Evolutionary conservation across 2,329 filamentous ascomycete genomes (phyloP).

Genomic region (Dactylella cylindrospora): DNA sequence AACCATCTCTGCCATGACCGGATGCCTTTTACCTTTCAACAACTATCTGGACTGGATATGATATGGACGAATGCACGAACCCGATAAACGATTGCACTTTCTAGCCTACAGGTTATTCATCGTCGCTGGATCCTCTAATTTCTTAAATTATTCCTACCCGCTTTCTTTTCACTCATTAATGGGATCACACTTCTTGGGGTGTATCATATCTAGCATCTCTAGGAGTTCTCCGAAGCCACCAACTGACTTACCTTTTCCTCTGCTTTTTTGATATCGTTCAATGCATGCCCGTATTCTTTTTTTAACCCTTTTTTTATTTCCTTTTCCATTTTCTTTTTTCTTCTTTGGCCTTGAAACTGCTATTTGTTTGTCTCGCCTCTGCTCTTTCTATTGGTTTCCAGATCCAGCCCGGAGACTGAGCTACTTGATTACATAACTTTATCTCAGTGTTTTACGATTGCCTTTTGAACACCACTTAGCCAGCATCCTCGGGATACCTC

Average conservation of each 20-base stretch:
- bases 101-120: conserved; percentile 41
- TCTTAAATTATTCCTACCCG: conserved; percentile 36
- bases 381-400: conserved; percentile 17
- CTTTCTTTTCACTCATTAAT: conserved; percentile 18
- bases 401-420: conserved; percentile 43
- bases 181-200: conserved; percentile 17
- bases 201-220: conserved; percentile 24
- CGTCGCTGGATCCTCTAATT: conserved; percentile 37
- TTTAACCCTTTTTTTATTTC: conserved; percentile 20
- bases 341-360: conserved; percentile 15
- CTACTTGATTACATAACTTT: conserved; percentile 41
- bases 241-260: conserved; percentile 14
- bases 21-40: conserved; percentile 35
- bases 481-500: conserved; percentile 36
- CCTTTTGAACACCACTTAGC: conserved; percentile 17
- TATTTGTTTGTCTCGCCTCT: conserved; percentile 46
- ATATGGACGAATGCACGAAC: conserved; percentile 40
- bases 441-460: conserved; percentile 24
- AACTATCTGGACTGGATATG: conserved; percentile 42
- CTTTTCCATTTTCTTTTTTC: conserved; percentile 32
- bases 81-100: conserved; percentile 20
- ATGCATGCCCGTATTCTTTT: conserved; percentile 29
- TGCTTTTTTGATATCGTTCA: conserved; percentile 34
- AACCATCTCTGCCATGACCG: conserved; percentile 35
- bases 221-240: conserved; percentile 9